phyloP scores from a whole-genome alignment of 257 asterid species.

The Pogostemon cablin region DNA sequence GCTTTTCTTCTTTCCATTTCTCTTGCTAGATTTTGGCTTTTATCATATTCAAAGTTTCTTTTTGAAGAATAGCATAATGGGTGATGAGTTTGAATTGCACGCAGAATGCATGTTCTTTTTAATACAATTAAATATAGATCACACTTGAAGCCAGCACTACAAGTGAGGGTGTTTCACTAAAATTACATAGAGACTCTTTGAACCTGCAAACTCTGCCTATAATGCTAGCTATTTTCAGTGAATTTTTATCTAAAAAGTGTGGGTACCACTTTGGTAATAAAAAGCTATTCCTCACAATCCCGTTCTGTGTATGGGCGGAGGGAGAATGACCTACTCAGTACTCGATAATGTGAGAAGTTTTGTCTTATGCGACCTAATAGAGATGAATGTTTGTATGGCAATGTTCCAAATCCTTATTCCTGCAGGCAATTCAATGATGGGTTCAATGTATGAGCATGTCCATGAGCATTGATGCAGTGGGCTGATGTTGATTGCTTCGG shows the following conservation, averaged over 20 bases:
- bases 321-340: background rate
- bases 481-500: conserved; percentile 21
- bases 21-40: no score
- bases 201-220: conserved; percentile 14
- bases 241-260: background rate
- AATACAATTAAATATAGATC: background rate
- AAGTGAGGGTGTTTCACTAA: background rate
- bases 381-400: background rate
- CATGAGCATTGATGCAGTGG: conserved; percentile 47
- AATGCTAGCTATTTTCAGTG: conserved; percentile 18
- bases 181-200: background rate
- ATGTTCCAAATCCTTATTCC: conserved; percentile 4
- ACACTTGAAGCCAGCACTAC: conserved; percentile 3
- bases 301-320: background rate
- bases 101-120: background rate
- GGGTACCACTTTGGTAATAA: conserved; percentile 11
- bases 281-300: background rate
- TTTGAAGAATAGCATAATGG: no score
- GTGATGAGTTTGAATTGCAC: no score
- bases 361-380: conserved; percentile 16
- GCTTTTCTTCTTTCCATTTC: no score
- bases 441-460: conserved; percentile 22
- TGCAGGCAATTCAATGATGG: conserved; percentile 42
- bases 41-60: no score
- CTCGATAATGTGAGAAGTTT: background rate